phyloP scores from a whole-genome alignment of 1,284 basidiomycete species.

The Ceratobasidium sp. region DNA sequence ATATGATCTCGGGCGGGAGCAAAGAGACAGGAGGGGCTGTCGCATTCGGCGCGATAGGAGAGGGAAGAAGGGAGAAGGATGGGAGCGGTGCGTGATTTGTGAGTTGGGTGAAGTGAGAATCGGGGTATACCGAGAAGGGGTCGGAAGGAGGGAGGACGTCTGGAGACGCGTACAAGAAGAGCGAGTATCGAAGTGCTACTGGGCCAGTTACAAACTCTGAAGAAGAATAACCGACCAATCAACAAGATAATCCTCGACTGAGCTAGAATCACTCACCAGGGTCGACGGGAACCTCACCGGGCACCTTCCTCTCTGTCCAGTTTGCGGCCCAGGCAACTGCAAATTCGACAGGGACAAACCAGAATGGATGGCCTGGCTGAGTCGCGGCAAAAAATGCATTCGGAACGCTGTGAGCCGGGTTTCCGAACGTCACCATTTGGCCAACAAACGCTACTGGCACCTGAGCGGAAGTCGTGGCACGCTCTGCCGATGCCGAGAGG shows the following conservation, averaged over 20 bases:
- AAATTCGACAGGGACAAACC: slow-evolving; percentile 32
- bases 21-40: slow-evolving; percentile 20
- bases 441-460: slow-evolving; percentile 28
- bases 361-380: slow-evolving; percentile 24
- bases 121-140: not conserved
- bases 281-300: slow-evolving; percentile 13
- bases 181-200: slow-evolving; percentile 32
- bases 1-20: slow-evolving; percentile 31
- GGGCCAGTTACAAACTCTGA: slow-evolving; percentile 40
- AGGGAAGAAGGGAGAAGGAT: slow-evolving; percentile 2
- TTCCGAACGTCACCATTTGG: slow-evolving; percentile 28
- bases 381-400: slow-evolving; percentile 39
- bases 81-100: slow-evolving; percentile 10
- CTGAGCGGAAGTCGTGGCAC: not conserved
- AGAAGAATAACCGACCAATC: not conserved
- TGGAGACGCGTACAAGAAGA: slow-evolving; percentile 18
- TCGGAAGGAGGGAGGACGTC: not conserved
- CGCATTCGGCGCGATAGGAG: not conserved
- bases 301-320: slow-evolving; percentile 3
- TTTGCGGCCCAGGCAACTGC: slow-evolving; percentile 29
- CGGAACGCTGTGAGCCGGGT: slow-evolving; percentile 24
- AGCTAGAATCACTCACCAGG: slow-evolving; percentile 7
- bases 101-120: slow-evolving; percentile 1
- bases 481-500: slow-evolving; percentile 27
- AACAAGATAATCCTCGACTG: not conserved